Percentiles rank a stretch among this genome's conserved stretches.
These are phyloP conservation scores for Periglandula ipomoeae DNA, from an alignment of 2,329 filamentous ascomycete species.

Conservation along the genomic window DNA sequence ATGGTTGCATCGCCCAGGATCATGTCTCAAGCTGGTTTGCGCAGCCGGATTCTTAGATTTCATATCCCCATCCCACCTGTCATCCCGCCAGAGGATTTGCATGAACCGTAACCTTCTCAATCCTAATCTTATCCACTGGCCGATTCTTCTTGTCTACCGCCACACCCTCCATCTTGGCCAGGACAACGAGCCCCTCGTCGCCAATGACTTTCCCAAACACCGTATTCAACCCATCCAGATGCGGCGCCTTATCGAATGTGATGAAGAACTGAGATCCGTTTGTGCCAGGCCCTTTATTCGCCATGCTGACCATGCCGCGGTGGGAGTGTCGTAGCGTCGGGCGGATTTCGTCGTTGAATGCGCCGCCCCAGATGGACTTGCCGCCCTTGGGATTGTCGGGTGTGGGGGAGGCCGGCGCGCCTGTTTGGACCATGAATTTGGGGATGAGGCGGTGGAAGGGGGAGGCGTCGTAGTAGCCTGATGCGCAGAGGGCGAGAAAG, in stretches of 20 bases:
- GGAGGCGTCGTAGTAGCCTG: constrained; percentile 64
- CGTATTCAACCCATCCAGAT: constrained; percentile 77
- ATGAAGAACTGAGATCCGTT: constrained; percentile 80
- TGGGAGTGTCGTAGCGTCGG: constrained; percentile 59
- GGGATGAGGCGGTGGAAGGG: constrained; percentile 76
- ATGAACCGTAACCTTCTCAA: constrained; percentile 64
- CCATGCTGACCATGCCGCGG: constrained; percentile 67
- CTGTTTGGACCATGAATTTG: constrained; percentile 72
- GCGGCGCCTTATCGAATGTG: constrained; percentile 65
- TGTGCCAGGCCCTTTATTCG: constrained; percentile 64
- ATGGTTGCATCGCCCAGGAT: too few relatives aligned
- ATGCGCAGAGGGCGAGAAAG: constrained; percentile 79
- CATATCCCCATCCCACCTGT: neutral
- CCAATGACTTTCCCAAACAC: constrained; percentile 69
- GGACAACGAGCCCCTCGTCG: constrained; percentile 52
- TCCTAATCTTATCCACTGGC: constrained; percentile 56
- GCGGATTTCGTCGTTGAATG: constrained; percentile 75
- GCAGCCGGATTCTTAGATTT: too few relatives aligned
- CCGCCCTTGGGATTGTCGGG: constrained; percentile 58
- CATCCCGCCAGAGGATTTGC: constrained; percentile 67
- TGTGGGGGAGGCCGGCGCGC: constrained; percentile 47
- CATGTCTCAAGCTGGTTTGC: too few relatives aligned
- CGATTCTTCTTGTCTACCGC: constrained; percentile 71
- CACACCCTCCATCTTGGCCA: constrained; percentile 62
- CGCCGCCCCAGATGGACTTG: constrained; percentile 61